Conservation (phyloP, 768 basidiomycete genomes). For the Austroboletus eburneus region DNA sequence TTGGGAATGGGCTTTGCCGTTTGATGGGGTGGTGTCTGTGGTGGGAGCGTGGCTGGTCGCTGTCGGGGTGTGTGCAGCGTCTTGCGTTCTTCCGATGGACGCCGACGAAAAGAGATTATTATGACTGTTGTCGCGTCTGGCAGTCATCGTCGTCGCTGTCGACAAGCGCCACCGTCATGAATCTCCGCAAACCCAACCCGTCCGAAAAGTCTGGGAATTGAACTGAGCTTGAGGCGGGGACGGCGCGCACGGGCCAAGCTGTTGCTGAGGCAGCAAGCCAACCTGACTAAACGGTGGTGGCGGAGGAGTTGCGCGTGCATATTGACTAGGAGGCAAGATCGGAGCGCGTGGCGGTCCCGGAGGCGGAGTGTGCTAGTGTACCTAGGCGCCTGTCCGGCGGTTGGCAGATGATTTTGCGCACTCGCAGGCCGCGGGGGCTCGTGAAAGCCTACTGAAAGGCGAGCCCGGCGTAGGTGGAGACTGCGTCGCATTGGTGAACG, state of each 20-base stretch:
- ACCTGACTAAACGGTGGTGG: conserved; percentile 31
- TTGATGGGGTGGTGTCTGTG: no score
- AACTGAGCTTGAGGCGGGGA: conserved; percentile 23
- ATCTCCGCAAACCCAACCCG: no score
- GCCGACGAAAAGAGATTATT: no score
- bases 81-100: conserved; percentile 53
- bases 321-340: conserved; percentile 32
- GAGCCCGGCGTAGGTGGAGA: conserved; percentile 47
- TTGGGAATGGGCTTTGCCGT: no score
- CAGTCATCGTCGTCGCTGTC: no score
- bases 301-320: conserved; percentile 40
- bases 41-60: conserved; percentile 45
- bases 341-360: conserved; percentile 31
- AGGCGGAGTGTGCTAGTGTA: conserved; percentile 42
- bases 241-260: conserved; percentile 23
- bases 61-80: conserved; percentile 54
- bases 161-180: no score
- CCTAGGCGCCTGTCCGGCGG: conserved; percentile 31
- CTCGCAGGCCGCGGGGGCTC: conserved; percentile 53
- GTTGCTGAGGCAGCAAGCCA: conserved; percentile 14
- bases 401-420: conserved; percentile 41
- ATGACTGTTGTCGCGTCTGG: no score
- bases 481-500: conserved; percentile 73
- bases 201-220: no score
- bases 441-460: conserved; percentile 35